Evolutionary conservation across 1,284 basidiomycete species (phyloP), one percentile per base, ranked within the genome.

Genomic region (Trichosporon coremiiforme): DNA sequence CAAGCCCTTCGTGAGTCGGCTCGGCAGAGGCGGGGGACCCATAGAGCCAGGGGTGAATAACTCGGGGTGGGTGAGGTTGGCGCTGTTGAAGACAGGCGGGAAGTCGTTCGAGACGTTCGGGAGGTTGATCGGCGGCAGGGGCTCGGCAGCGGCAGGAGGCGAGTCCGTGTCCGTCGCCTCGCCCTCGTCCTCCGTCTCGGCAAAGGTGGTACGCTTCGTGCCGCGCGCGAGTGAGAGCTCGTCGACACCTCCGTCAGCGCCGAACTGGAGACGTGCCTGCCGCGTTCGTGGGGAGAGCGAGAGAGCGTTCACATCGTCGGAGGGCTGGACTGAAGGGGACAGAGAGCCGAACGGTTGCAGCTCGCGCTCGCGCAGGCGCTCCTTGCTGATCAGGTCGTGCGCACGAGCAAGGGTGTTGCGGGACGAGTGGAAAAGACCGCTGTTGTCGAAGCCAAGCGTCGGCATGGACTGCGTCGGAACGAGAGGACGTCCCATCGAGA

Each of bases 11-110:
- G 68, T 69, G 67, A 64, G 25, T 67, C 70, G 69, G 62, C 22
- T 17, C 9, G 73, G 67, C 0, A 70, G 41, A n/a, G 71, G 67
- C 5, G 70, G 72, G 4, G 71, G 73, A 2, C 45, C 67, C 68
- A 69, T 73, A 41, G 57, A 50, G 8, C 15, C 38, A 2, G 31
- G 31, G 13, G 31, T 29, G 63, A 75, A 79, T 17, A 81, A 71
- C 57, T 77, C 76, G 2, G 79, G 79, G 22, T 80, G 77, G 4
- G 79, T 71, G 50, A 78, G 67, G 2, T 72, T 60, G 0, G 80
- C 74, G 10, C 75, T 73, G 17, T 62, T 69, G 67, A 82, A 81
- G 22, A 81, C 80, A 6, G 78, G 71, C 7, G 80, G 80, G 72
- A 82, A 82, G 38, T 80, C 80, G 50, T 75, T 73, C 20, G 66